Evolutionary conservation across 129 eudicot genomes (phyloP).

Genomic region (Smallanthus sonchifolius): DNA sequence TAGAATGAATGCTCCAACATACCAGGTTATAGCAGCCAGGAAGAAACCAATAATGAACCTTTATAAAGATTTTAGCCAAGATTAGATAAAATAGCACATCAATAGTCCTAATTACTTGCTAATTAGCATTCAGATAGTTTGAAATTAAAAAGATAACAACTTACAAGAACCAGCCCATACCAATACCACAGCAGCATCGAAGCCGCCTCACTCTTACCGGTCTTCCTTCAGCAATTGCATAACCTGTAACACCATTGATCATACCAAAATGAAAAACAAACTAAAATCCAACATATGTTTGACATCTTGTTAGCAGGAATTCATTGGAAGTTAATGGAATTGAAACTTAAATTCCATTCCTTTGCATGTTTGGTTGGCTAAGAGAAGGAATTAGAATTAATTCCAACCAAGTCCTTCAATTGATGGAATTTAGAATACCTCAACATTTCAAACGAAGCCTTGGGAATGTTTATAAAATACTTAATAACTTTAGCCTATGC

Average conservation of each 20-base stretch:
- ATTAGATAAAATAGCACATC: not conserved
- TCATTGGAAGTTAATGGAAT: too few relatives aligned
- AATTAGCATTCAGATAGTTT: too few relatives aligned
- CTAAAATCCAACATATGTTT: not conserved
- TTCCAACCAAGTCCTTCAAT: too few relatives aligned
- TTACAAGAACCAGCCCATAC: conserved; percentile 84
- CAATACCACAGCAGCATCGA: conserved; percentile 80
- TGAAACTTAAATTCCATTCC: too few relatives aligned
- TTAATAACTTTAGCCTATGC: too few relatives aligned
- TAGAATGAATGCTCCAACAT: conserved; percentile 63
- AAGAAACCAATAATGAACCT: conserved; percentile 93
- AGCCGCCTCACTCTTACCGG: conserved; percentile 79
- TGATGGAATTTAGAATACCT: too few relatives aligned
- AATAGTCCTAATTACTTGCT: not conserved
- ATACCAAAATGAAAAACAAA: not conserved
- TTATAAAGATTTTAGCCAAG: conserved; percentile 20
- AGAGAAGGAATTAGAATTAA: too few relatives aligned
- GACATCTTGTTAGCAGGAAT: too few relatives aligned
- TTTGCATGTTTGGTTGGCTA: too few relatives aligned
- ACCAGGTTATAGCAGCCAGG: conserved; percentile 83
- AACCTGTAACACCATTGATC: conserved; percentile 56
- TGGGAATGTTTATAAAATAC: too few relatives aligned
- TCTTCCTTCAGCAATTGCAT: conserved; percentile 83
- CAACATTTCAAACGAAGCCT: too few relatives aligned
- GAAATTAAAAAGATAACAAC: conserved; percentile 1